A percentile compares a stretch with the other conserved stretches of the same genome.
Evolutionary conservation across 2,329 filamentous ascomycete genomes (phyloP).

Genomic region (Iodosphaeria phyllophila): DNA sequence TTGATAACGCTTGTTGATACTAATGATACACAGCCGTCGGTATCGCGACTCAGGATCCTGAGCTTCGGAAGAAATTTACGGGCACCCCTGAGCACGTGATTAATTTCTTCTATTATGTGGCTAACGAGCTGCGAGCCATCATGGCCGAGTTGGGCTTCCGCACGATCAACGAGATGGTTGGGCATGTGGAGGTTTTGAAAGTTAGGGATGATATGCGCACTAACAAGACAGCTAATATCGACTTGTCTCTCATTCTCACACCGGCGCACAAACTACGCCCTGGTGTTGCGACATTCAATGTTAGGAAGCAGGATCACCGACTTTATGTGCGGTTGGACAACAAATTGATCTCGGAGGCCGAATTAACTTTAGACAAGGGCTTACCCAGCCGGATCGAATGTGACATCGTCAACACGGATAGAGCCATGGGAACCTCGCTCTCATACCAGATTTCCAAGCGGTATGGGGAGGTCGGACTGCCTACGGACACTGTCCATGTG

Average conservation of each 20-base stretch:
- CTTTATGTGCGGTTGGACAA: conserved; percentile 89
- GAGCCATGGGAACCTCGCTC: conserved; percentile 78
- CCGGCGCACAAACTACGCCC: conserved; percentile 91
- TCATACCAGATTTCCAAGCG: conserved; percentile 92
- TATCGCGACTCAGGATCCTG: conserved; percentile 91
- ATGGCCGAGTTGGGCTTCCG: conserved; percentile 93
- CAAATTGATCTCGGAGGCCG: conserved; percentile 89
- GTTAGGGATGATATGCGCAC: conserved; percentile 78
- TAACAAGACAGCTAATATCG: conserved; percentile 81
- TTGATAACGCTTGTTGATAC: too few species aligned
- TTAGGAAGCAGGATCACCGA: conserved; percentile 91
- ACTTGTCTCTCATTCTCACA: conserved; percentile 79
- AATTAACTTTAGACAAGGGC: conserved; percentile 86
- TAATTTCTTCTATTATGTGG: conserved; percentile 97
- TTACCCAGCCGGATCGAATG: conserved; percentile 86
- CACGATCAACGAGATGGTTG: conserved; percentile 95
- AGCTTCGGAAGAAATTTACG: conserved; percentile 80
- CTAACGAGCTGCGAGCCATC: conserved; percentile 88
- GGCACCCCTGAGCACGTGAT: conserved; percentile 93
- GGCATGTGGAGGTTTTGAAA: conserved; percentile 69
- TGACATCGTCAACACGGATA: conserved; percentile 91
- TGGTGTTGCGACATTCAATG: conserved; percentile 90
- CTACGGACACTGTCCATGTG: conserved; percentile 83
- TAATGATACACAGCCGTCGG: conserved; percentile 37
- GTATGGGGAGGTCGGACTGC: conserved; percentile 75